Base-by-base conservation (phyloP, 495 filamentous ascomycete genomes). In the Neurospora discreta region DNA sequence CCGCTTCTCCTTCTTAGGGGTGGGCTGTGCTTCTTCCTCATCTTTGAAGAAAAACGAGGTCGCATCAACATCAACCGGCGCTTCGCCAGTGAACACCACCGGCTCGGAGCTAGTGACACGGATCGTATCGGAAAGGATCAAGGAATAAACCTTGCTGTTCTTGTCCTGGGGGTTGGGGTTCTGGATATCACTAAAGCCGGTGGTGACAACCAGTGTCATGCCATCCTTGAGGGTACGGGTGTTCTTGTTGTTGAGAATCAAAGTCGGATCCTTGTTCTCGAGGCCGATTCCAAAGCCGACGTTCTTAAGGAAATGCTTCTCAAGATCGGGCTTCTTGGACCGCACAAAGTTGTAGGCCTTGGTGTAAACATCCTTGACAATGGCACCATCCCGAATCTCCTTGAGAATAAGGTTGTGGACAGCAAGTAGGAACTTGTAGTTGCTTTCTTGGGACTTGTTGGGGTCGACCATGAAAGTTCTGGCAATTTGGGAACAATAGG, bases 31-130 rank as follows among this genome's bases (percentile, higher is more conserved):
- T 75, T 94, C 92, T 73, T 91, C 89, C 69, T 94, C 92, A 75
- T 95, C 93, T 77, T 96, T 95, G 83, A 99, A 99, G 82, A 97
- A 98, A 83, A 99, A 99, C 0, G 94, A 95, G 3, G 93, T 92
- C 1, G 93, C 92, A 75, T 97, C 95, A 74, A 94, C 88, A 76
- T 98, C 95, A 41, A 90, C 89, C 9, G 95, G 89, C 5, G 94
- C 94, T 75, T 95, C 93, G 70, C 92, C 94, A 41, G 96, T 99
- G 81, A 98, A 98, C 38, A 97, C 89, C 9, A 91, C 88, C 8
- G 93, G 88, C 8, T 94, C 92, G 71, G 79, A 84, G n/a, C 87
- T 80, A 4, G 90, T 90, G 44, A 97, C 93, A 75, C 95, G 93
- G 40, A 99, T 90, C 6, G 95, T 99, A 78, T 99, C 95, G 10